Percentiles rank a stretch among this genome's conserved stretches.
phyloP scores from a whole-genome alignment of 2,329 filamentous ascomycete genomes.

The Trichoderma oligosporum region DNA sequence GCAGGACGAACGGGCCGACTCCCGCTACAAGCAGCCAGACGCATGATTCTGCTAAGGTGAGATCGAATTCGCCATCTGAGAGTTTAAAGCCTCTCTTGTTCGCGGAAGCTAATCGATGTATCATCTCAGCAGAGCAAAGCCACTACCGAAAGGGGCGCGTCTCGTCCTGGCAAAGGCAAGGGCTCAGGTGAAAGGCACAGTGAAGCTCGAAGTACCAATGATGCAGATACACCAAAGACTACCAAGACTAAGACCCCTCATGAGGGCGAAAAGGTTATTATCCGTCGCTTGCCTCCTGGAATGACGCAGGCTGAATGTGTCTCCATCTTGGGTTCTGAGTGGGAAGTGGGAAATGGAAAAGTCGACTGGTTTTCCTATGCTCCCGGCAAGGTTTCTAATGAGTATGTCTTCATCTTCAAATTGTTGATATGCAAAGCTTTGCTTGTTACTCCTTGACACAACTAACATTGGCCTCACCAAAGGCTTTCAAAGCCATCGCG shows the following conservation, averaged over 20 bases:
- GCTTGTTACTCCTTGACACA: not conserved
- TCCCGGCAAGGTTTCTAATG: constrained; percentile 70
- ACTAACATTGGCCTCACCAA: constrained; percentile 21
- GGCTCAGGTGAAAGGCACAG: constrained; percentile 29
- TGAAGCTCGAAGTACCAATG: constrained; percentile 29
- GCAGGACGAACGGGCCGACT: constrained; percentile 34
- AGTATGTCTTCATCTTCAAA: constrained; percentile 53
- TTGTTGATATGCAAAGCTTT: not conserved
- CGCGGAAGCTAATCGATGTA: constrained; percentile 12
- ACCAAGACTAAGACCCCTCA: constrained; percentile 33
- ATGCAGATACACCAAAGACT: constrained; percentile 29
- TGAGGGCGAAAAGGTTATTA: constrained; percentile 72
- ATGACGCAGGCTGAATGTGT: constrained; percentile 78
- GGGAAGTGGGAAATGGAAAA: constrained; percentile 75
- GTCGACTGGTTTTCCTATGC: constrained; percentile 76
- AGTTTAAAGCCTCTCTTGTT: not conserved
- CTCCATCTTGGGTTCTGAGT: constrained; percentile 68
- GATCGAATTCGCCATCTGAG: constrained; percentile 17
- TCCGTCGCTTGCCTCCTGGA: constrained; percentile 81
- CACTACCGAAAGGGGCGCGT: constrained; percentile 21
- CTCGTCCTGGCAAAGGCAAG: constrained; percentile 26
- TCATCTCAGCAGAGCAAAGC: constrained; percentile 20
- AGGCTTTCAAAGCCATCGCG: constrained; percentile 82
- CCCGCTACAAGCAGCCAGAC: constrained; percentile 26
- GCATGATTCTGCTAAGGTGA: constrained; percentile 31